A percentile compares a stretch with the other conserved stretches of the same genome.
phyloP scores from a whole-genome alignment of 1,284 basidiomycete species.

The Ustilago shanxiensis region DNA sequence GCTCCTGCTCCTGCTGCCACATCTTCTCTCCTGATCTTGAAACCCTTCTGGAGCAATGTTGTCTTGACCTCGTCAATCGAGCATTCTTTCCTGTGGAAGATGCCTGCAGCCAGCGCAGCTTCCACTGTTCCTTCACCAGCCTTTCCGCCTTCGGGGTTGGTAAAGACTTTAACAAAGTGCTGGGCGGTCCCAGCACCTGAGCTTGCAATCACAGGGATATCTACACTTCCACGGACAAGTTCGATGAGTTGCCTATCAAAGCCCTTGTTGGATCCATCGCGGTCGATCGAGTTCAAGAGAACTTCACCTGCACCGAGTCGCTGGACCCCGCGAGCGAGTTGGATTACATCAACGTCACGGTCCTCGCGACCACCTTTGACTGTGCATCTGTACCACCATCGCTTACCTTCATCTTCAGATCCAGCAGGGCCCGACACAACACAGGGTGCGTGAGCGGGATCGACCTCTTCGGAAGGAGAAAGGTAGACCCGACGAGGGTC shows the following conservation, averaged over 20 bases:
- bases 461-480: constrained; percentile 73
- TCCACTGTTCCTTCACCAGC: constrained; percentile 75
- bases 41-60: constrained; percentile 60
- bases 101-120: constrained; percentile 94
- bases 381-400: constrained; percentile 99
- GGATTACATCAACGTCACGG: constrained; percentile 89
- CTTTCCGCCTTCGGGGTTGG: constrained; percentile 5
- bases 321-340: constrained; percentile 90
- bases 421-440: constrained; percentile 70
- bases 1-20: constrained; percentile 50
- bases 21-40: constrained; percentile 56
- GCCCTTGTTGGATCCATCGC: constrained; percentile 91
- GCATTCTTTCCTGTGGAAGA: constrained; percentile 94
- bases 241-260: constrained; percentile 88
- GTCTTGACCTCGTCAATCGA: constrained; percentile 72
- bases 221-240: constrained; percentile 80
- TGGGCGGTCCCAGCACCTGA: constrained; percentile 84
- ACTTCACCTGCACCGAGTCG: constrained; percentile 93
- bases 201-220: constrained; percentile 93
- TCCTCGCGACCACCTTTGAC: constrained; percentile 90
- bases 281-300: constrained; percentile 94
- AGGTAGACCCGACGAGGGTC: constrained; percentile 93
- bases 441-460: constrained; percentile 71
- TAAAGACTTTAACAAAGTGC: constrained; percentile 84
- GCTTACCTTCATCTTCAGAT: constrained; percentile 75